Percentiles rank a stretch among this genome's conserved stretches.
Conservation (phyloP, 192 early-diverging fungal species). For the Paraglomus brasilianum region DNA sequence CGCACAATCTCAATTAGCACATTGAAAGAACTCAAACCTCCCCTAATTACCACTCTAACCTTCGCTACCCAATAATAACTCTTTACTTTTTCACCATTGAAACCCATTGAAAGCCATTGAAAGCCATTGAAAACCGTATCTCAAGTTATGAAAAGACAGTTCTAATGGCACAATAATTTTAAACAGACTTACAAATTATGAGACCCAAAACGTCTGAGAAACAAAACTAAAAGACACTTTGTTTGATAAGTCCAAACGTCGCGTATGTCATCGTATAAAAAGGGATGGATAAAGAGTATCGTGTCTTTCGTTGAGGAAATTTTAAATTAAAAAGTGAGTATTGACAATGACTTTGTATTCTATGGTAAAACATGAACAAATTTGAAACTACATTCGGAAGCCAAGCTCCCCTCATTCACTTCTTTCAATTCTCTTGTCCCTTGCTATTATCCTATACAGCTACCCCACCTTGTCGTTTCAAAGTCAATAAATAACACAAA, state of each 20-base stretch:
- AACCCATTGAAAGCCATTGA: background rate
- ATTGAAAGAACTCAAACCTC: background rate
- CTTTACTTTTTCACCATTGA: slow-evolving; percentile 4
- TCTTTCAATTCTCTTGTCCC: too few species aligned
- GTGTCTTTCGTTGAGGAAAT: background rate
- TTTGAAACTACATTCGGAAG: slow-evolving; percentile 4
- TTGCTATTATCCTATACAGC: too few species aligned
- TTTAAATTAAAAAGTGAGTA: background rate
- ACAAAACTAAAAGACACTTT: slow-evolving; percentile 15
- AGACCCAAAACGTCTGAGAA: slow-evolving; percentile 19
- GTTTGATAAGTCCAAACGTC: slow-evolving; percentile 33
- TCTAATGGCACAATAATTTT: background rate
- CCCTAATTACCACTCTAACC: background rate
- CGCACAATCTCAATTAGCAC: too few species aligned
- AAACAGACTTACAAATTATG: slow-evolving; percentile 15
- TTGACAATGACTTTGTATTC: slow-evolving; percentile 3
- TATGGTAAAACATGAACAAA: slow-evolving; percentile 1
- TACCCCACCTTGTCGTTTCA: background rate
- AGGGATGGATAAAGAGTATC: slow-evolving; percentile 18
- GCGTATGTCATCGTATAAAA: slow-evolving; percentile 29
- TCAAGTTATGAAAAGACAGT: background rate
- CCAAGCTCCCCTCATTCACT: too few species aligned
- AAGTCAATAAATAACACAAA: slow-evolving; percentile 35
- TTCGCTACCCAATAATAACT: background rate
- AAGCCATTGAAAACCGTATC: background rate